Evolutionary conservation across 2,329 filamentous ascomycete genomes (phyloP), one percentile per base, ranked within the genome.

Genomic region (Exophiala bonariae): DNA sequence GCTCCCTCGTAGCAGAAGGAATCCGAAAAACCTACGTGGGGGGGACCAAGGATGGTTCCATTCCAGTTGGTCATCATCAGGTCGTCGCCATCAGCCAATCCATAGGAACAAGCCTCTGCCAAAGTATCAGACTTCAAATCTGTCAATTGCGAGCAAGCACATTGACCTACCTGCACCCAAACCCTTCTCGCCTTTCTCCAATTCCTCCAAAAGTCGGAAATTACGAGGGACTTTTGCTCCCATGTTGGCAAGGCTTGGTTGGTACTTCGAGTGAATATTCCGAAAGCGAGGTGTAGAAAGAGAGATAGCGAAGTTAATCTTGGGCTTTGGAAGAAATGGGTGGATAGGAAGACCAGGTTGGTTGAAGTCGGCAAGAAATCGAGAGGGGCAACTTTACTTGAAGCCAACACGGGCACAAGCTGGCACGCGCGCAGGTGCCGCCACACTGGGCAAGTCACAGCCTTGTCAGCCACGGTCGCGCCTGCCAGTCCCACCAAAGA

Each of bases 51-150:
- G 58, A 99, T 97, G 13, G 93, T 99, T 63, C 92, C 93, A 64
- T 95, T 96, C 93, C 93, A 99, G 77, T 96, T 90, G 56, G 87
- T 92, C 91, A 99, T 96, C 70, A 93, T 82, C 56, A 96, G 81
- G 64, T 99, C 93, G 65, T 96, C 91, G 38, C 88, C 85, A 68
- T 97, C 90, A 57, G 92, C 89, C 47, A 99, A 81, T 61, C 93
- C 93, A 62, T 97, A 97, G 35, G 93, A 97, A 75, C 92, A 97
- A 53, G 91, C 91, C 75, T 97, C 93, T 93, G 60, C 47, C 39
- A 13, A 26, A 26, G 22, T 16, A 55, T 70, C 49, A 66, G 60
- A 38, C 28, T 39, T 20, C 13, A 17, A 11, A 18, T 28, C 17
- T 17, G 16, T 5, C 16, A n/a, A 7, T 7, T 23, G 18, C 34